Evolutionary conservation across 1,284 basidiomycete species (phyloP), one percentile per base, ranked within the genome.

Genomic region (Fomitopsis palustris): DNA sequence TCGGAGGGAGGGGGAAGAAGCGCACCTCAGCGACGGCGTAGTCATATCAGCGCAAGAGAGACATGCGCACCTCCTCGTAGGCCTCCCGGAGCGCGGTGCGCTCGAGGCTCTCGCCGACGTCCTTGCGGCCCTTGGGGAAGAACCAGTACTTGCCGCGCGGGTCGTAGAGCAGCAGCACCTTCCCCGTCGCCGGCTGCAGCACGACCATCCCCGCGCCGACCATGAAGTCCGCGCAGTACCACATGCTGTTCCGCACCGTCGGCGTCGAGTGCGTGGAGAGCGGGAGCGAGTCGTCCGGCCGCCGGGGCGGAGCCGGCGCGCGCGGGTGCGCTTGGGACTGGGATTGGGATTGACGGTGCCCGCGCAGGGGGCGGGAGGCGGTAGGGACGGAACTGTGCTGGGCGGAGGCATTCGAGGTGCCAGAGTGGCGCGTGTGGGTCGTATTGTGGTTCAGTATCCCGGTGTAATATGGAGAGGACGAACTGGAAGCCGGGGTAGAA

Each of bases 121-220:
- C 86, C 68, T 87, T 88, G 55, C 86, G 73, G 8, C 86, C 86
- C 57, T 78, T 80, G 0, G 85, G 86, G 2, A 87, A 73, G 65
- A 87, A 86, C 78, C 78, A 87, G 21, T 70, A 67, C 1, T 74
- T 60, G 19, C 27, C 56, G 27, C 67, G 55, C 1, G 64, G 67
- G 41, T 84, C 80, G 52, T 78, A 67, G 0, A 87, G 64, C 8
- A 87, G 60, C 7, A 79, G 74, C 19, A 80, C 65, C 55, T 75
- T 75, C 6, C 61, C 61, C 0, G 77, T 75, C 5, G 72, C 69
- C 0, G 75, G 76, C 60, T 87, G 84, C 25, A 88, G 75, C 53
- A 87, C 77, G 27, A 85, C 80, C 81, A 85, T 82, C 4, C 84
- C 85, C 2, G 80, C 82, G 1, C 83, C 83, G 1, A 86, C 70